phyloP scores from a whole-genome alignment of 148 eudicot species.

The Salicornia ramosissima region DNA sequence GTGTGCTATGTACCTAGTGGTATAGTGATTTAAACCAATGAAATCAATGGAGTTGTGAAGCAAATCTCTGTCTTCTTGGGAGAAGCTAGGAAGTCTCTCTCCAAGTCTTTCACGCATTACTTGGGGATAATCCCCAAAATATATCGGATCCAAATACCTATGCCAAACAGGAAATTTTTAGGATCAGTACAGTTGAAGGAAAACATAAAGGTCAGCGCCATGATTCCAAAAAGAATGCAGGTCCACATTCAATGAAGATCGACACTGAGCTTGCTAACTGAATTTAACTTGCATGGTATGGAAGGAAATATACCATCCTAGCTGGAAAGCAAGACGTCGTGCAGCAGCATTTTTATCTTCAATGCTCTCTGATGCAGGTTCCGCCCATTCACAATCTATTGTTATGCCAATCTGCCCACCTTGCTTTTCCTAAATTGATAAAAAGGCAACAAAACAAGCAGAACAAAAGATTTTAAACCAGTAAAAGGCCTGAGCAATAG shows the following conservation, averaged over 20 bases:
- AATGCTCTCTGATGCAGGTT: constrained; percentile 53
- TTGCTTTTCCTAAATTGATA: constrained; percentile 46
- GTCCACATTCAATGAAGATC: neutral
- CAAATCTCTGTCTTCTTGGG: constrained; percentile 48
- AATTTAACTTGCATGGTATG: too few relatives aligned
- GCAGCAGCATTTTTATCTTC: constrained; percentile 72
- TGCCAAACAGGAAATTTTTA: constrained; percentile 9
- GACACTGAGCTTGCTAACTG: neutral
- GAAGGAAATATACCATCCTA: constrained; percentile 59
- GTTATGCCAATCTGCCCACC: constrained; percentile 70
- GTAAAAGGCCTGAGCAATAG: neutral
- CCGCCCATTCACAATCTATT: constrained; percentile 88
- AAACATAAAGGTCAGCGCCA: neutral
- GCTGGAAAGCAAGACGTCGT: constrained; percentile 75
- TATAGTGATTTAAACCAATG: constrained; percentile 74
- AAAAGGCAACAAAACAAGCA: constrained; percentile 5
- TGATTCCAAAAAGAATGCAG: neutral
- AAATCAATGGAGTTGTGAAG: constrained; percentile 60
- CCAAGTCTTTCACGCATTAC: constrained; percentile 69
- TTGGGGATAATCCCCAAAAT: constrained; percentile 65
- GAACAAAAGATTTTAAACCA: neutral
- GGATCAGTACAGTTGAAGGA: neutral
- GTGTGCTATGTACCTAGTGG: constrained; percentile 61
- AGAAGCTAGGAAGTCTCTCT: constrained; percentile 57
- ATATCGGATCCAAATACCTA: constrained; percentile 82